Percentiles rank a stretch among this genome's conserved stretches.
These are phyloP conservation scores for Pythium utonaiense DNA, from an alignment of 352 stramenopile genomes.

Conservation along the genomic window DNA sequence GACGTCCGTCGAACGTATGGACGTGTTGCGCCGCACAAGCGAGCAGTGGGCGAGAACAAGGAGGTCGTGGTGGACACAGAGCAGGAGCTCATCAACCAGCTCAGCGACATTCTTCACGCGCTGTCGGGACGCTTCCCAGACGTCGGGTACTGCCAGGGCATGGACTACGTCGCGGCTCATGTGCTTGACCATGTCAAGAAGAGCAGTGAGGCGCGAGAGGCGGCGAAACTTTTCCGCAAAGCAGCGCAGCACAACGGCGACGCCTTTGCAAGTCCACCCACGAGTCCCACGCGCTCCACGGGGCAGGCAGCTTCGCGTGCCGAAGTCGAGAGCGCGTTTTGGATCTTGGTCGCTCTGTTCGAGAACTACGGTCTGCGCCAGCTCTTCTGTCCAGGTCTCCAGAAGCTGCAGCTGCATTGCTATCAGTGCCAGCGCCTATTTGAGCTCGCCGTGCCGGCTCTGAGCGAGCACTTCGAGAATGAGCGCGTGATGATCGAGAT, in stretches of 20 bases:
- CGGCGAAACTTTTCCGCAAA: conserved; percentile 10
- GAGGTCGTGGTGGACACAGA: conserved; percentile 50
- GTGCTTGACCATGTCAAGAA: conserved; percentile 82
- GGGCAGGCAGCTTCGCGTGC: conserved; percentile 31
- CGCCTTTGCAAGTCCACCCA: conserved; percentile 13
- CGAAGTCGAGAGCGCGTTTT: conserved; percentile 77
- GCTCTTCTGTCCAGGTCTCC: conserved; percentile 74
- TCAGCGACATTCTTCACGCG: conserved; percentile 80
- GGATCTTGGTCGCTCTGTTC: conserved; percentile 78
- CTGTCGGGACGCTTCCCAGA: conserved; percentile 73
- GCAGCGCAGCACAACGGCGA: conserved; percentile 3
- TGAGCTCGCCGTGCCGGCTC: conserved; percentile 45
- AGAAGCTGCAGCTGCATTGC: conserved; percentile 71
- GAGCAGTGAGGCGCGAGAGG: conserved; percentile 40
- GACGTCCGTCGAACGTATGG: conserved; percentile 82
- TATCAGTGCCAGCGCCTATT: conserved; percentile 77
- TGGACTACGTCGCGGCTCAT: conserved; percentile 86
- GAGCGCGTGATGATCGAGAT: conserved; percentile 84
- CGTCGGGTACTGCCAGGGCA: conserved; percentile 85
- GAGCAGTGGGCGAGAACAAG: conserved; percentile 46
- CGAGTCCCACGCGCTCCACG: conserved; percentile 27
- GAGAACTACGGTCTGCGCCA: conserved; percentile 75
- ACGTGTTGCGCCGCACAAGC: conserved; percentile 76
- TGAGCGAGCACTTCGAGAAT: conserved; percentile 68
- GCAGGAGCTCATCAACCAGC: conserved; percentile 66